Evolutionary conservation across 495 filamentous ascomycete genomes (phyloP).

Genomic region (Cercophora newfieldiana): DNA sequence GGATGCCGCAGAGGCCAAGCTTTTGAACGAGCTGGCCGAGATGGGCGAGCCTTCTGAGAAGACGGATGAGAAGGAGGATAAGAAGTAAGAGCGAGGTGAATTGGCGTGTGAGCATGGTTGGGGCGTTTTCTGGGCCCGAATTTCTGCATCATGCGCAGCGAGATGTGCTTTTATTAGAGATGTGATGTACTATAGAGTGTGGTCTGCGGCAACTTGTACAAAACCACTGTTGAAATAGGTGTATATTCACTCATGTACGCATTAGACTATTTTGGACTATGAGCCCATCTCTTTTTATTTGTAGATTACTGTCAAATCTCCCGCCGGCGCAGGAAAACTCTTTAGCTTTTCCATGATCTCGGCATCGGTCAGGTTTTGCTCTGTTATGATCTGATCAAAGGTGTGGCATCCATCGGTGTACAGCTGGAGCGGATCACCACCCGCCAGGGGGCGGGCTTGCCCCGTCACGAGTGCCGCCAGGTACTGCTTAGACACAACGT

Average conservation of each 20-base stretch:
- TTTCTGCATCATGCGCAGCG: neutral
- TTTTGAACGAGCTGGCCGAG: neutral
- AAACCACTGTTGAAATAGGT: too few species aligned
- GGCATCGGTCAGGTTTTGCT: slow-evolving; percentile 60
- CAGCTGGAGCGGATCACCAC: slow-evolving; percentile 52
- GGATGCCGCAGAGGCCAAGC: neutral
- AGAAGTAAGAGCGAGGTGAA: neutral
- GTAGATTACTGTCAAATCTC: slow-evolving; percentile 54
- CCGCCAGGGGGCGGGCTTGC: slow-evolving; percentile 32
- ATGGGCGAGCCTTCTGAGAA: neutral
- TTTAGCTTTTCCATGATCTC: slow-evolving; percentile 55
- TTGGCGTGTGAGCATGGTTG: neutral
- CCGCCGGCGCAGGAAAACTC: slow-evolving; percentile 41
- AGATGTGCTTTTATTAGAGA: neutral
- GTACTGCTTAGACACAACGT: slow-evolving; percentile 66
- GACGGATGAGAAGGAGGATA: neutral
- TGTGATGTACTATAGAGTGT: neutral
- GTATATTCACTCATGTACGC: neutral
- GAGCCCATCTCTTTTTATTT: slow-evolving; percentile 31
- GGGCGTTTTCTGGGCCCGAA: neutral
- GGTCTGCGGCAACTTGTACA: neutral
- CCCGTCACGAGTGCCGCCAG: slow-evolving; percentile 45
- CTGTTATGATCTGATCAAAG: slow-evolving; percentile 90
- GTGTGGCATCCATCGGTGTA: slow-evolving; percentile 81
- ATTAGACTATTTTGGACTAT: neutral